Evolutionary conservation across 768 basidiomycete species (phyloP).

Genomic region (Paxillus ammoniavirescens): DNA sequence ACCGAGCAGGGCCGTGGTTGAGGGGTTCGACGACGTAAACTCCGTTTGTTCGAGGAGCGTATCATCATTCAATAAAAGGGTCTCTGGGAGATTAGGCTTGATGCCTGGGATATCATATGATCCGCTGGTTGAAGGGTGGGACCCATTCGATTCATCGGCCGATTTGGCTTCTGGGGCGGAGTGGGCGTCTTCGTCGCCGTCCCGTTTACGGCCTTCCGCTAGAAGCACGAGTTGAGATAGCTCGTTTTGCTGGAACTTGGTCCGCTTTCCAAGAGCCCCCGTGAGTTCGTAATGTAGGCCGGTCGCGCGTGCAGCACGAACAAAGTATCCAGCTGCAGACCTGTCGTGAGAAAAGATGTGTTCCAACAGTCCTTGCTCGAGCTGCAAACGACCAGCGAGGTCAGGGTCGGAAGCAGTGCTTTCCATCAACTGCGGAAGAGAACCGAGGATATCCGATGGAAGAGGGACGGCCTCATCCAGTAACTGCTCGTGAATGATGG

Average conservation of each 20-base stretch:
- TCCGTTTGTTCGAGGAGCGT: constrained; percentile 92
- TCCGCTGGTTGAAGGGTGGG: constrained; percentile 4
- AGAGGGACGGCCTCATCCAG: constrained; percentile 81
- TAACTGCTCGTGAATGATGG: constrained; percentile 66
- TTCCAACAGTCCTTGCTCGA: constrained; percentile 80
- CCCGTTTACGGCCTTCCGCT: constrained; percentile 72
- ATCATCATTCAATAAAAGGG: constrained; percentile 88
- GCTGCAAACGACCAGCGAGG: constrained; percentile 60
- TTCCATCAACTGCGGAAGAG: constrained; percentile 41
- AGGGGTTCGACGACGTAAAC: constrained; percentile 73
- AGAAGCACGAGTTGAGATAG: constrained; percentile 90
- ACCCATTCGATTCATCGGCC: constrained; percentile 6
- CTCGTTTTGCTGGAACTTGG: constrained; percentile 87
- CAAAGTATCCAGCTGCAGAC: constrained; percentile 71
- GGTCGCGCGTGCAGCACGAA: constrained; percentile 72
- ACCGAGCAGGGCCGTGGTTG: constrained; percentile 47
- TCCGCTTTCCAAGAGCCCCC: constrained; percentile 89
- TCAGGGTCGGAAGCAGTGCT: constrained; percentile 53
- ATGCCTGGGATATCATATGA: background rate
- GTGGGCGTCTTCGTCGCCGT: constrained; percentile 19
- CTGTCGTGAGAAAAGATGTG: constrained; percentile 78
- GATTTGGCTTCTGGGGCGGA: constrained; percentile 7
- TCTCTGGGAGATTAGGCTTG: constrained; percentile 59
- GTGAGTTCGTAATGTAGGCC: constrained; percentile 88
- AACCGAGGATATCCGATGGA: constrained; percentile 39